phyloP scores from a whole-genome alignment of 1,284 basidiomycete species.

The Rhodotorula sp. region DNA sequence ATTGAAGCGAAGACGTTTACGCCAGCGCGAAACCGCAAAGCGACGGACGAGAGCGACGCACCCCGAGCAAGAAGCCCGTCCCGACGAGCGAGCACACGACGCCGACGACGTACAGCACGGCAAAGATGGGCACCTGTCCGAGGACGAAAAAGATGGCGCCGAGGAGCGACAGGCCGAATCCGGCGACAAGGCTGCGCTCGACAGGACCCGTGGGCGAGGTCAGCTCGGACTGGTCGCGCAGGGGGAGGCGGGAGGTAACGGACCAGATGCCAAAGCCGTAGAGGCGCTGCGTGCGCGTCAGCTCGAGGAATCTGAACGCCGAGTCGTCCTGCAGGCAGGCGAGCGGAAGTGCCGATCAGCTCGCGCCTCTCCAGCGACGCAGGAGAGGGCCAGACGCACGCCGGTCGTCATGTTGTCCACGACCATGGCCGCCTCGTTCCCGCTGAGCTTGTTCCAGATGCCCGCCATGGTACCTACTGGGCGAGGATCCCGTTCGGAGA shows the following conservation, averaged over 20 bases:
- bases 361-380: too few species aligned
- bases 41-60: slow-evolving; percentile 52
- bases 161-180: slow-evolving; percentile 66
- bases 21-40: too few species aligned
- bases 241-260: slow-evolving; percentile 46
- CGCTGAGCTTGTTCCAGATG: slow-evolving; percentile 39
- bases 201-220: not conserved
- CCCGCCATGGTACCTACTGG: slow-evolving; percentile 16
- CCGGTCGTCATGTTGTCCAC: slow-evolving; percentile 30
- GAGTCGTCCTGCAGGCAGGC: slow-evolving; percentile 13
- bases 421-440: slow-evolving; percentile 27
- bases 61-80: slow-evolving; percentile 85
- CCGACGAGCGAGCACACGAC: slow-evolving; percentile 79
- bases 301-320: slow-evolving; percentile 73
- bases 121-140: slow-evolving; percentile 71
- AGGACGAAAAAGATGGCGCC: slow-evolving; percentile 73
- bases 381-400: slow-evolving; percentile 2
- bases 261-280: slow-evolving; percentile 83
- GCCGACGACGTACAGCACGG: slow-evolving; percentile 80
- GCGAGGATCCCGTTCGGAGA: too few species aligned
- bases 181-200: slow-evolving; percentile 13
- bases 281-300: slow-evolving; percentile 74
- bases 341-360: not conserved
- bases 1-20: too few species aligned
- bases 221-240: slow-evolving; percentile 3